phyloP scores from a whole-genome alignment of 73 alveolate genomes.

The Symbiodinium pilosum region DNA sequence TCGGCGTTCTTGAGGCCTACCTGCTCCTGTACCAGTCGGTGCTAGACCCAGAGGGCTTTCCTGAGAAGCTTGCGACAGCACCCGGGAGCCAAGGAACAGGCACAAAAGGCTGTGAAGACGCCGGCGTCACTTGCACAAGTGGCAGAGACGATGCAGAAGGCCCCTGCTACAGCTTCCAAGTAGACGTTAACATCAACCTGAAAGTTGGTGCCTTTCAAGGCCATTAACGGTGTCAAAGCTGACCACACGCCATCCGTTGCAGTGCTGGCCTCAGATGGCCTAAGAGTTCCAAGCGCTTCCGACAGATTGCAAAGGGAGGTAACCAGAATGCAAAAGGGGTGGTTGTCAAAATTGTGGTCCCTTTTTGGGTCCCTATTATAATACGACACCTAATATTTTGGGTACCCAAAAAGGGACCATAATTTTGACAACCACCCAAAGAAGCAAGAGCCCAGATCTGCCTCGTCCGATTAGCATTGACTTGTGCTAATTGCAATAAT shows the following conservation, averaged over 20 bases:
- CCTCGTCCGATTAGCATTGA: no score
- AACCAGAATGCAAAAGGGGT: no score
- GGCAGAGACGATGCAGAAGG: neutral
- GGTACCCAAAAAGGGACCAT: no score
- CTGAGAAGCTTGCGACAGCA: neutral
- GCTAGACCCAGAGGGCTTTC: neutral
- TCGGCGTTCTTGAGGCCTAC: constrained; percentile 40
- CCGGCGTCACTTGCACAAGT: neutral
- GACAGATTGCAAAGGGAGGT: no score
- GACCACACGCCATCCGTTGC: neutral
- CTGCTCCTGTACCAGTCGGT: constrained; percentile 55
- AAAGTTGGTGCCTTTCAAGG: neutral
- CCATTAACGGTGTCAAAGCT: neutral
- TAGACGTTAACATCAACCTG: neutral
- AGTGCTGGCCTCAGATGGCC: neutral
- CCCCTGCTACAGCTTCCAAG: neutral
- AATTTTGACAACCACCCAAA: no score
- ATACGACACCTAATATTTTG: no score
- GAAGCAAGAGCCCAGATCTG: no score
- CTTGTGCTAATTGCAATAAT: no score
- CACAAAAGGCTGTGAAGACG: constrained; percentile 16
- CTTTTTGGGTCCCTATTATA: no score
- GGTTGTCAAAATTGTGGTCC: no score
- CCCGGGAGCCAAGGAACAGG: neutral
- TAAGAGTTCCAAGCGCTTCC: no score